Percentiles rank a stretch among this genome's conserved stretches.
Evolutionary conservation across 345 rosid genomes (phyloP).

Genomic region (Dimocarpus longan): DNA sequence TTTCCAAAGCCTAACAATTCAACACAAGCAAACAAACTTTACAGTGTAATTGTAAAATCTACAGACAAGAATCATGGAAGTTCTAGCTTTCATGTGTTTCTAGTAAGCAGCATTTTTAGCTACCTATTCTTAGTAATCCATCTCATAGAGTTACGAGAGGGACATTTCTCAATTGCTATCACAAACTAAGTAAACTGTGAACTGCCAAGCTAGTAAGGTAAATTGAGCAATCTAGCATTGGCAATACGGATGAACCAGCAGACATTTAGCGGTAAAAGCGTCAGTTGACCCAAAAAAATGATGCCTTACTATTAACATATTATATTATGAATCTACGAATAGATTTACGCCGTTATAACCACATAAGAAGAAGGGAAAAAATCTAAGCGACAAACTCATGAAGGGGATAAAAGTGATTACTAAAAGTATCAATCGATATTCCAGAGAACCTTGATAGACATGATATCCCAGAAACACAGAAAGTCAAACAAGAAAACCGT

Average conservation of each 20-base stretch:
- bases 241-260: background rate
- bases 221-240: background rate
- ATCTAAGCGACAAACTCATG: background rate
- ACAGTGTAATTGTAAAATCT: background rate
- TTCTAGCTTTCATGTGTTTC: background rate
- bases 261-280: background rate
- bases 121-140: background rate
- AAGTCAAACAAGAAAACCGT: background rate
- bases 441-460: background rate
- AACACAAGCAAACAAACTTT: background rate
- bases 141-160: background rate
- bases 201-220: background rate
- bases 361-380: background rate
- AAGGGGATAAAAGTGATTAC: background rate
- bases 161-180: background rate
- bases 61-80: background rate
- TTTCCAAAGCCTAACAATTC: slow-evolving; percentile 7
- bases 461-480: background rate
- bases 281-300: background rate
- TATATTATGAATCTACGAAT: background rate
- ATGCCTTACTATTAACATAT: background rate
- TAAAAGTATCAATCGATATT: background rate
- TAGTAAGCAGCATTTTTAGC: background rate
- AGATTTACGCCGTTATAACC: background rate
- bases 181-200: too few species aligned